phyloP scores from a whole-genome alignment of 352 stramenopile species.

The Labyrinthula sp. region DNA sequence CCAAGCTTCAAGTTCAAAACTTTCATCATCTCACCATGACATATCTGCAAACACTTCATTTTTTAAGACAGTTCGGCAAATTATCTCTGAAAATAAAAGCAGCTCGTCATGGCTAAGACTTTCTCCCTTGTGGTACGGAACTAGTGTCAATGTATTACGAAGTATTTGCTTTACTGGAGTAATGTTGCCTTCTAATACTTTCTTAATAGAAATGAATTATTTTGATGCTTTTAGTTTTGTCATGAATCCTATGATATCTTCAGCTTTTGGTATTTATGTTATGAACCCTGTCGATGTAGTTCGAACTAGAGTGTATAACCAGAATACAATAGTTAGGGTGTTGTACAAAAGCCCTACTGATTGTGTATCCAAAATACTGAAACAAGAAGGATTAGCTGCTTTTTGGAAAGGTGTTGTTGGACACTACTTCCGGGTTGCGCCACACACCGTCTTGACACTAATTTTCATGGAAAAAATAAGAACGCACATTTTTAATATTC shows the following conservation, averaged over 20 bases:
- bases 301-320: constrained; percentile 29
- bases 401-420: constrained; percentile 14
- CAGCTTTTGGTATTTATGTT: constrained; percentile 20
- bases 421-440: constrained; percentile 20
- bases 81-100: constrained; percentile 22
- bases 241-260: constrained; percentile 18
- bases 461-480: constrained; percentile 26
- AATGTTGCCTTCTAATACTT: constrained; percentile 17
- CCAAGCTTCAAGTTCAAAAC: constrained; percentile 16
- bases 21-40: constrained; percentile 26
- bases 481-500: too few relatives aligned
- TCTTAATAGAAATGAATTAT: constrained; percentile 11
- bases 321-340: constrained; percentile 1
- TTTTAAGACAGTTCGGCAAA: constrained; percentile 13
- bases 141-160: constrained; percentile 15
- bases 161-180: constrained; percentile 21
- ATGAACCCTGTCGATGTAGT: constrained; percentile 29
- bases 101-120: too few relatives aligned
- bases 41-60: constrained; percentile 4
- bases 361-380: constrained; percentile 6
- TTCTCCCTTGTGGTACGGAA: constrained; percentile 14
- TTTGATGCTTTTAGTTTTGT: background rate
- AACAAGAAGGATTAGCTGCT: background rate
- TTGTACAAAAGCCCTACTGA: constrained; percentile 11
- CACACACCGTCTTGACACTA: constrained; percentile 25